Base-by-base conservation (phyloP, 164 flowering plant species). In the Euptelea pleiosperma region DNA sequence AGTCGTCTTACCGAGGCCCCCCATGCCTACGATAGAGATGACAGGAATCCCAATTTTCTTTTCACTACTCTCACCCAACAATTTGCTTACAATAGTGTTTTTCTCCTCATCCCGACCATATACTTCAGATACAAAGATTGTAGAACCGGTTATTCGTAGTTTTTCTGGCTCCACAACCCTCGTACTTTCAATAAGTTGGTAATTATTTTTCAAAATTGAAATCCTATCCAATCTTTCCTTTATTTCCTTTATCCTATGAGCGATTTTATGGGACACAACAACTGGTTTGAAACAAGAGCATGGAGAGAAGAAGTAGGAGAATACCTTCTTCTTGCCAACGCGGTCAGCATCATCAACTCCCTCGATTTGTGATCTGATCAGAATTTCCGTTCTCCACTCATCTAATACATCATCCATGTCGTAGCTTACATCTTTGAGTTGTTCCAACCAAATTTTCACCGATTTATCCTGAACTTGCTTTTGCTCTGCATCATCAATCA, bases 1-100 rank as follows among this genome's bases (percentile, higher is more conserved):
- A 8, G 47, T 28, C 5, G 36, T 56, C 35, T 56, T 56, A 12
- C 60, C 60, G 6, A 56, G 6, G 4, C 60, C 60, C 3, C 47
- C 60, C 18, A 40, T 41, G 2, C 60, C 60, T 2, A 41, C 35
- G 3, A 56, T 26, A 40, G 60, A 40, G 26, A 56, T 18, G 8
- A 56, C 35, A 2, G 47, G 12, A 56, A 56, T 2, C 16, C 19
- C 24, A 6, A 1, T 28, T 2, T 56, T 14, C 1, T 8, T 12
- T 24, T 25, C 6, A 41, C 8, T 42, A 25, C 22, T 40, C 11
- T 41, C 47, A 16, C 47, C 1, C 6, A 40, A 15, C 47, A 56
- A 29, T 34, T 14, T 4, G 33, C 18, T 18, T 12, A 56, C 22
- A 14, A 41, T 41, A 2, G 2, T 28, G 8, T 16, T 18, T 42